Conservation (phyloP, 2,329 filamentous ascomycete species). For the Stenocarpella maydis region DNA sequence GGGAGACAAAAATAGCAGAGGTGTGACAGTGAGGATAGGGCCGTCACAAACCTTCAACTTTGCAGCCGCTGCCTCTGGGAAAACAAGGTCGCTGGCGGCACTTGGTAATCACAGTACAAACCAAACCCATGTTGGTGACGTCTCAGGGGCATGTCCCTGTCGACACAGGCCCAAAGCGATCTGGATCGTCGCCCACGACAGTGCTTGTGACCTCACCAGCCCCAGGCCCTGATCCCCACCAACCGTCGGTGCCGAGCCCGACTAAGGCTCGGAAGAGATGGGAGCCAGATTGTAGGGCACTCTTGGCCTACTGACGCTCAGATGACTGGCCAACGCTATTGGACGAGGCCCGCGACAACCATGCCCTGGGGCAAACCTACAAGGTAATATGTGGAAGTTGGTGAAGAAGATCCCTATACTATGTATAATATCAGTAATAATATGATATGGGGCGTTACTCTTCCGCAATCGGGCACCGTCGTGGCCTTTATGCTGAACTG, state of each 20-base stretch:
- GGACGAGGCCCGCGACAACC: constrained; percentile 20
- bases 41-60: background rate
- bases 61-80: background rate
- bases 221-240: constrained; percentile 4
- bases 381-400: constrained; percentile 1
- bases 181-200: constrained; percentile 18
- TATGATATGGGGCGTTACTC: constrained; percentile 7
- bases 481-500: background rate
- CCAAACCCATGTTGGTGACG: background rate
- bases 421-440: background rate
- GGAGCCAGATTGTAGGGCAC: constrained; percentile 18
- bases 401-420: background rate
- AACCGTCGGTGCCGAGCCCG: constrained; percentile 24
- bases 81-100: background rate
- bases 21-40: background rate
- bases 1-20: constrained; percentile 23
- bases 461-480: constrained; percentile 14
- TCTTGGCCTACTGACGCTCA: constrained; percentile 18
- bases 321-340: constrained; percentile 24
- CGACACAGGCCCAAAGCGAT: constrained; percentile 8
- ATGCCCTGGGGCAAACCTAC: constrained; percentile 25
- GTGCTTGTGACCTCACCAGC: constrained; percentile 28
- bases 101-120: background rate
- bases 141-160: constrained; percentile 32
- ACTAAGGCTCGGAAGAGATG: constrained; percentile 22